phyloP scores from a whole-genome alignment of 305 asterid genomes.

The Rubia tinctorum region DNA sequence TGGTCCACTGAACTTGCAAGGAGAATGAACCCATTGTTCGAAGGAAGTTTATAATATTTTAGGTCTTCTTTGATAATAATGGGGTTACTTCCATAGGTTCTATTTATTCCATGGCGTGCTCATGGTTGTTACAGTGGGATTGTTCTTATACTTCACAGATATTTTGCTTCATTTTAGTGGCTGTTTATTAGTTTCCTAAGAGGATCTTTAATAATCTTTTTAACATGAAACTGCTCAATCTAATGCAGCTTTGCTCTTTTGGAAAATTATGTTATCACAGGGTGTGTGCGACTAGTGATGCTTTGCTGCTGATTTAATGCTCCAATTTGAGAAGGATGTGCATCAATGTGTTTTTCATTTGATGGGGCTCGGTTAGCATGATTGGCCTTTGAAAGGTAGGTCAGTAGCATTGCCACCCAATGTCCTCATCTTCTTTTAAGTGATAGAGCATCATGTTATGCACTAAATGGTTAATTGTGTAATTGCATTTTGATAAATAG shows the following conservation, averaged over 20 bases:
- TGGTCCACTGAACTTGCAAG: background rate
- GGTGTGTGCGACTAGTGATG: background rate
- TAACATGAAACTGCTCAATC: background rate
- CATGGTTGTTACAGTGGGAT: background rate
- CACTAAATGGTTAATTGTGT: background rate
- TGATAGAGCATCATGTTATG: background rate
- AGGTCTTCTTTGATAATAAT: background rate
- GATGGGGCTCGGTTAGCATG: slow-evolving; percentile 29
- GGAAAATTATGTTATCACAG: background rate
- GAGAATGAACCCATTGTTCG: background rate
- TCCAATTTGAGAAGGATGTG: slow-evolving; percentile 18
- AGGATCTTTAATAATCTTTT: background rate
- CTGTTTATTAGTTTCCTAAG: background rate
- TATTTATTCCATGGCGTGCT: background rate
- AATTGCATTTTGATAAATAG: background rate
- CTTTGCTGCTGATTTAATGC: slow-evolving; percentile 1
- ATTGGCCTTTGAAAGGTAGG: slow-evolving; percentile 27
- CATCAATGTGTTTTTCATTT: slow-evolving; percentile 12
- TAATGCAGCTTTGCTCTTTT: slow-evolving; percentile 6
- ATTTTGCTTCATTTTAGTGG: background rate
- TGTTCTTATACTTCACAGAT: background rate
- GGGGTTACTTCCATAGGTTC: background rate
- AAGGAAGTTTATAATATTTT: background rate
- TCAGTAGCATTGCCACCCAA: slow-evolving; percentile 5
- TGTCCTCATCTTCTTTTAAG: background rate